A percentile compares a stretch with the other conserved stretches of the same genome.
phyloP scores from a whole-genome alignment of 2,329 filamentous ascomycete genomes.

The Fusarium nelsonii region DNA sequence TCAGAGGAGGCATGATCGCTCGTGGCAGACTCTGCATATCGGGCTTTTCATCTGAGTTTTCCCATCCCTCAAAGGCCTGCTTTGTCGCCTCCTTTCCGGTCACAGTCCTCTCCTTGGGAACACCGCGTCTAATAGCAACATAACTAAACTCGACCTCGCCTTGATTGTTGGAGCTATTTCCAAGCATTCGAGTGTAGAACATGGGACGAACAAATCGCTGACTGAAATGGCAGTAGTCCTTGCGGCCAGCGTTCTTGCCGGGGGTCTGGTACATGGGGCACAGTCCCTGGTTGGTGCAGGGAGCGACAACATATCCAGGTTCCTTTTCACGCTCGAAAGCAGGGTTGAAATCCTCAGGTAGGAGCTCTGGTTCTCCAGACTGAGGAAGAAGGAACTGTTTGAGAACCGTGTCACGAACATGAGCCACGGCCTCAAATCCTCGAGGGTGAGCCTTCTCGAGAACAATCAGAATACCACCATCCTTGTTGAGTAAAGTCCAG shows the following conservation, averaged over 20 bases:
- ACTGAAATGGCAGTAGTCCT: slow-evolving; percentile 90
- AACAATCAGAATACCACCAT: slow-evolving; percentile 87
- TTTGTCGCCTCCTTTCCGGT: slow-evolving; percentile 70
- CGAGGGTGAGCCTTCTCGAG: slow-evolving; percentile 92
- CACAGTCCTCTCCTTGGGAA: slow-evolving; percentile 51
- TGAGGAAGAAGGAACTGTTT: slow-evolving; percentile 75
- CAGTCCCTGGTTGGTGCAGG: slow-evolving; percentile 87
- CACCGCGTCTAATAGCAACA: slow-evolving; percentile 83
- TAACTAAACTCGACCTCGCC: slow-evolving; percentile 95
- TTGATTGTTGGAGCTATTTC: slow-evolving; percentile 78
- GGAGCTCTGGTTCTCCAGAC: slow-evolving; percentile 52
- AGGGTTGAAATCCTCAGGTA: slow-evolving; percentile 56
- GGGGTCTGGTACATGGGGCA: slow-evolving; percentile 89
- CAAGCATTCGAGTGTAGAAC: slow-evolving; percentile 83
- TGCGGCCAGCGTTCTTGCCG: slow-evolving; percentile 78
- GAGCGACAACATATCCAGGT: slow-evolving; percentile 74
- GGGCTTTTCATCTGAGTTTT: slow-evolving; percentile 59
- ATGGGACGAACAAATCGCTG: slow-evolving; percentile 88
- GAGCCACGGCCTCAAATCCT: slow-evolving; percentile 92
- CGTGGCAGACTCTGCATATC: slow-evolving; percentile 81
- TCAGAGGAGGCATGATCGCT: slow-evolving; percentile 82
- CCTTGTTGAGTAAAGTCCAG: slow-evolving; percentile 85
- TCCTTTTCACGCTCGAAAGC: slow-evolving; percentile 62
- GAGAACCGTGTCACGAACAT: slow-evolving; percentile 82
- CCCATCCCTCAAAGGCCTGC: slow-evolving; percentile 79